These are phyloP conservation scores for Aspergillus ibericus DNA, from an alignment of 2,329 filamentous ascomycete genomes.

Conservation along the genomic window DNA sequence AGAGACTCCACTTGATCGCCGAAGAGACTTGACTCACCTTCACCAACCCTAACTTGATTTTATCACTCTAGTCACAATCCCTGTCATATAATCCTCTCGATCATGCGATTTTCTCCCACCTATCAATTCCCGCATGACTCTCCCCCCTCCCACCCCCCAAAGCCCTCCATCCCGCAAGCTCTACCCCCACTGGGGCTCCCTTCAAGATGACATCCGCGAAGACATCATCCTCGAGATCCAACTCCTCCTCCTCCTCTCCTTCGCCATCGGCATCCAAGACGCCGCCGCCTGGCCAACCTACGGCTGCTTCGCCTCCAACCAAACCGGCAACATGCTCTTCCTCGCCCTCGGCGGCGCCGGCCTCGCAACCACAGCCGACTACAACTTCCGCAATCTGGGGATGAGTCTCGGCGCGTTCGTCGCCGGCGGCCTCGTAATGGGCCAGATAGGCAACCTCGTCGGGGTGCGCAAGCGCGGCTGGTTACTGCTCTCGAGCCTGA, in stretches of 20 bases:
- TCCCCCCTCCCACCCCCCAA: too few species aligned
- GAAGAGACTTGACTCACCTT: too few species aligned
- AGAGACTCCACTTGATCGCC: too few species aligned
- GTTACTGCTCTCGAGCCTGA: too few species aligned
- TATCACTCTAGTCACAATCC: too few species aligned
- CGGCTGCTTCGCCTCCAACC: slow-evolving; percentile 64
- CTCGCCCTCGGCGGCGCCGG: slow-evolving; percentile 55
- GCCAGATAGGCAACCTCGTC: slow-evolving; percentile 57
- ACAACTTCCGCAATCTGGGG: too few species aligned
- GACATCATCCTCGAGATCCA: slow-evolving; percentile 32
- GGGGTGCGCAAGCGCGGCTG: slow-evolving; percentile 29
- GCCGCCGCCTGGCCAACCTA: slow-evolving; percentile 62
- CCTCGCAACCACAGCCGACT: slow-evolving; percentile 33
- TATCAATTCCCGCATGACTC: too few species aligned
- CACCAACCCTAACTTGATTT: too few species aligned
- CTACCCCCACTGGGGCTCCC: too few species aligned
- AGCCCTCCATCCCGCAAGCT: too few species aligned
- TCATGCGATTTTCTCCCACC: too few species aligned
- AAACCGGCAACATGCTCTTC: slow-evolving; percentile 66
- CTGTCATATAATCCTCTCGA: too few species aligned
- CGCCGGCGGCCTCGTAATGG: slow-evolving; percentile 51
- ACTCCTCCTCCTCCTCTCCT: slow-evolving; percentile 41
- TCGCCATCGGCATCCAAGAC: slow-evolving; percentile 50
- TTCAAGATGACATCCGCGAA: slow-evolving; percentile 12
- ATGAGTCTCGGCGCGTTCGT: slow-evolving; percentile 44